Evolutionary conservation across 179 eudicot species (phyloP), one percentile per base, ranked within the genome.

Genomic region (Silene noctiflora): DNA sequence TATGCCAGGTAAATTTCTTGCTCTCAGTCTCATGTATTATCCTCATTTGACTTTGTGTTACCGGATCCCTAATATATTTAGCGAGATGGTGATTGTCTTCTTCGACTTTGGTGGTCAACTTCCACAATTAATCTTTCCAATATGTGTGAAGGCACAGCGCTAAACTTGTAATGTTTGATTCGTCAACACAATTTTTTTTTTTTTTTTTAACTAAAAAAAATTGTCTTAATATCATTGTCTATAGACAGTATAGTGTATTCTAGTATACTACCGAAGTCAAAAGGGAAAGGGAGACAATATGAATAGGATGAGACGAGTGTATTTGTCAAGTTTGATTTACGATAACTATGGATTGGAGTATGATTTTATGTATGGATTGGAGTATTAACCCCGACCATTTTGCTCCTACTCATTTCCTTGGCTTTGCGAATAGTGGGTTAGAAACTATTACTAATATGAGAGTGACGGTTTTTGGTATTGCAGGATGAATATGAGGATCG

Each of bases 401-500:
- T 0, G 46, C 46, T 42, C 0, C 4, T 27, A 2, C 35, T 66
- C 59, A 0, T 21, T 69, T 69, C 19, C 2, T 9, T 46, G 59
- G 35, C 31, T 39, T 68, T 39, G 19, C 1, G 29, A 68, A 51
- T 48, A 16, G 2, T 4, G 21, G 33, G 27, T 3, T 46, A 11
- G 51, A 24, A 71, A 39, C 48, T 21, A 75, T 55, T 61, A 39
- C 48, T 21, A 75, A 64, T 61, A 58, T 69, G 51, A 21, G 35
- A 13, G 14, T 4, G 14, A 22, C 69, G 44, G 17, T 22, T 42
- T 66, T 83, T 73, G 73, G 31, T 19, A 63, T 16, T 76, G 51
- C 89, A 95, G 99, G 91, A 79, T 60, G 94, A 91, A 69, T 95
- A 93, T 51, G 83, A 88, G 77, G 81, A 85, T 72, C 79, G 83